Evolutionary conservation across 805 yeast species (phyloP), one percentile per base, ranked within the genome.

Genomic region (Groenewaldozyma tartarivorans): DNA sequence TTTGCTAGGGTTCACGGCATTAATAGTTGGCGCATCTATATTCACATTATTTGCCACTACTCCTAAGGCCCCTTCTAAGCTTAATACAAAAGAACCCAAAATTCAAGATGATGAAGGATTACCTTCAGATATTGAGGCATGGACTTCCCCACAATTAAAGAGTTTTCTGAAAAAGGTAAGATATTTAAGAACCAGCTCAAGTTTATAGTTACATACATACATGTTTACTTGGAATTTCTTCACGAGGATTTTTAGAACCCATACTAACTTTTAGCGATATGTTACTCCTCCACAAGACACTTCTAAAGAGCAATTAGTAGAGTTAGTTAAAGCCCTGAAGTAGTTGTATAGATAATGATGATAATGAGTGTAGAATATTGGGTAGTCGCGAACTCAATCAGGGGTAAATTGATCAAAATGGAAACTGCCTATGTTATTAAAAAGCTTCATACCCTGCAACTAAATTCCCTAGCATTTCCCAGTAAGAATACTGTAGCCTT

Each of bases 401-500:
- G n/a, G n/a, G n/a, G n/a, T n/a, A n/a, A n/a, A n/a, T n/a, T n/a
- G n/a, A n/a, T n/a, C n/a, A n/a, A n/a, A n/a, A n/a, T n/a, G n/a
- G n/a, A n/a, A n/a, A n/a, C n/a, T n/a, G n/a, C n/a, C n/a, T n/a
- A n/a, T n/a, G n/a, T n/a, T n/a, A n/a, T n/a, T n/a, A n/a, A n/a
- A n/a, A n/a, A n/a, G n/a, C n/a, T n/a, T n/a, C n/a, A 32, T 39
- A 32, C 19, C 30, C 42, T 36, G 41, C 53, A 51, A 31, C 49
- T 43, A 47, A 55, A 49, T 21, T 39, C 47, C 39, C 48, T 26
- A 3, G 67, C 67, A 4, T 64, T 66, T 37, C 66, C 67, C 48
- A 79, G 79, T 82, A 88, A 79, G 43, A 75, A 78, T 46, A 85
- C 64, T 30, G 86, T 66, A 11, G 94, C 90, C 42, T 68, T 67